Evolutionary conservation across 768 basidiomycete species (phyloP).

Genomic region (Russula sp.): DNA sequence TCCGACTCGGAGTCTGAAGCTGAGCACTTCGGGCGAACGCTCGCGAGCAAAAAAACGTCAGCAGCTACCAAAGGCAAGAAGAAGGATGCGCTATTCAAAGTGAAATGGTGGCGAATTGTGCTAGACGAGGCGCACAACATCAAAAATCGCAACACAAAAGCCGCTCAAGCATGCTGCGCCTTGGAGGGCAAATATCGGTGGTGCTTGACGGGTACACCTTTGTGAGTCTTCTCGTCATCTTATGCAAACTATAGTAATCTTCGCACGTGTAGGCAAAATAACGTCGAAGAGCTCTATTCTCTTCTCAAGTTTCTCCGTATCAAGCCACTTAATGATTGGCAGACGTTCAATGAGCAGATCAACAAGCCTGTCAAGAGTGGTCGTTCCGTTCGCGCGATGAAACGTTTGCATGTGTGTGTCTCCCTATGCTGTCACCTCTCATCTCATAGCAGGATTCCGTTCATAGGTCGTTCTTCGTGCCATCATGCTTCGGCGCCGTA

Average conservation of each 20-base stretch:
- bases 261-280: slow-evolving; percentile 36
- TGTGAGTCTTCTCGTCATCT: slow-evolving; percentile 36
- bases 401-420: slow-evolving; percentile 62
- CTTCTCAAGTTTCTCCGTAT: slow-evolving; percentile 84
- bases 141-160: slow-evolving; percentile 79
- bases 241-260: not conserved
- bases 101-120: slow-evolving; percentile 82
- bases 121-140: slow-evolving; percentile 97
- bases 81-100: slow-evolving; percentile 64
- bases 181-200: slow-evolving; percentile 77
- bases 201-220: slow-evolving; percentile 83
- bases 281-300: slow-evolving; percentile 82
- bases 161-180: slow-evolving; percentile 70
- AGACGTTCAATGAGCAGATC: slow-evolving; percentile 73
- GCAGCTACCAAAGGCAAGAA: slow-evolving; percentile 38
- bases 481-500: slow-evolving; percentile 86
- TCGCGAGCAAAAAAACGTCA: slow-evolving; percentile 41
- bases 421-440: not conserved
- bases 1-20: slow-evolving; percentile 33
- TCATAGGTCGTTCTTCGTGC: slow-evolving; percentile 69
- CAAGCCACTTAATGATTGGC: slow-evolving; percentile 74
- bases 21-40: slow-evolving; percentile 42
- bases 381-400: slow-evolving; percentile 64
- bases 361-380: slow-evolving; percentile 72
- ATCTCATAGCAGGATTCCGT: not conserved